These are phyloP conservation scores for Rhodamnia argentea DNA, from an alignment of 345 rosid genomes.

Conservation along the genomic window DNA sequence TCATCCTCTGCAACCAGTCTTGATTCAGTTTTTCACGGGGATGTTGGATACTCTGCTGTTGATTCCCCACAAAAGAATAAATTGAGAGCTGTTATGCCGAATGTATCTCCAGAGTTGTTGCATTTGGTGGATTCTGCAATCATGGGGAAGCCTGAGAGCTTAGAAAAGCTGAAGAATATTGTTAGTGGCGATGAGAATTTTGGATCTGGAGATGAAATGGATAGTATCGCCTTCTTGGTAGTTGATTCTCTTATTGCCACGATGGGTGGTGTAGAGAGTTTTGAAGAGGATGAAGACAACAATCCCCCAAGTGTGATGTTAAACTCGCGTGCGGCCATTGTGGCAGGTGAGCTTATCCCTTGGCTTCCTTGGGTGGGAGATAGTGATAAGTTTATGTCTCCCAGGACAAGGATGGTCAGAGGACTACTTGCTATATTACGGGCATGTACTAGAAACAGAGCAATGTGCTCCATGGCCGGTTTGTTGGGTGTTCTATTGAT, in stretches of 20 bases:
- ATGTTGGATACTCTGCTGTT: slow-evolving; percentile 38
- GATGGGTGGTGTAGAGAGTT: slow-evolving; percentile 99
- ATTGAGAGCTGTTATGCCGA: slow-evolving; percentile 69
- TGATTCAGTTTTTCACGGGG: slow-evolving; percentile 36
- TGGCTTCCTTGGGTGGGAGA: slow-evolving; percentile 83
- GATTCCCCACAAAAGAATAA: slow-evolving; percentile 61
- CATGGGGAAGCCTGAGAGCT: slow-evolving; percentile 95
- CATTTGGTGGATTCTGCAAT: slow-evolving; percentile 98
- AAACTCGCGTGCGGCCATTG: slow-evolving; percentile 95
- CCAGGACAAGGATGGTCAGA: slow-evolving; percentile 85
- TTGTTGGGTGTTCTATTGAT: slow-evolving; percentile 75
- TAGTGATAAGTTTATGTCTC: slow-evolving; percentile 61
- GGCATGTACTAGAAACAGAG: slow-evolving; percentile 98
- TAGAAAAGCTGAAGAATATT: slow-evolving; percentile 79
- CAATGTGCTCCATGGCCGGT: slow-evolving; percentile 96
- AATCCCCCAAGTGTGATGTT: slow-evolving; percentile 99
- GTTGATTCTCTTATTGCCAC: slow-evolving; percentile 97
- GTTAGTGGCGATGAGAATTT: slow-evolving; percentile 70
- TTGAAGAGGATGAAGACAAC: slow-evolving; percentile 86
- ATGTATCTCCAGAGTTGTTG: slow-evolving; percentile 94
- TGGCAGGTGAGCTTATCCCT: slow-evolving; percentile 89
- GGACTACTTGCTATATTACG: slow-evolving; percentile 90
- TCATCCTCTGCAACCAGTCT: slow-evolving; percentile 42
- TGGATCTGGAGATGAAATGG: slow-evolving; percentile 68
- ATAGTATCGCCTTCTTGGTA: slow-evolving; percentile 71